Conservation (phyloP, 2,329 filamentous ascomycete species). For the Endothia cerciana region DNA sequence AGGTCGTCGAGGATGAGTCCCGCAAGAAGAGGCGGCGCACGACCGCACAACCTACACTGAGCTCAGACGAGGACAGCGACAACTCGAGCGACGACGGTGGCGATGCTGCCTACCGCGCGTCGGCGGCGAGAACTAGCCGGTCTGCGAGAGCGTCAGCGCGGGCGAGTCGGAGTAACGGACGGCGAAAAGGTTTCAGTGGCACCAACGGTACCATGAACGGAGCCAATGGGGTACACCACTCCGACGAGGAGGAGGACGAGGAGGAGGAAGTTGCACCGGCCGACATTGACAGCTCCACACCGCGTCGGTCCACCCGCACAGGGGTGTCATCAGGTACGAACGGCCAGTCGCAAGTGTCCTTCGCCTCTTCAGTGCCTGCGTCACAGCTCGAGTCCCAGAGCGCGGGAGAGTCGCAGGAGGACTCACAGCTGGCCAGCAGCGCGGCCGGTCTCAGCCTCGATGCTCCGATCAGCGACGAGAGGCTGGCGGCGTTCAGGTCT, state of each 20-base stretch:
- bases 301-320: constrained; percentile 47
- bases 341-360: constrained; percentile 64
- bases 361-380: constrained; percentile 78
- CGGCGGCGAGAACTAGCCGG: constrained; percentile 42
- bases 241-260: constrained; percentile 54
- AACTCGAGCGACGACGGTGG: constrained; percentile 57
- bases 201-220: constrained; percentile 29
- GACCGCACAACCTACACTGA: constrained; percentile 54
- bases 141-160: constrained; percentile 39
- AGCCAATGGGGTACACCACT: constrained; percentile 36
- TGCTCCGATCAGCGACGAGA: constrained; percentile 59
- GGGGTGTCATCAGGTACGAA: constrained; percentile 44
- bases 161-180: constrained; percentile 36
- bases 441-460: constrained; percentile 49
- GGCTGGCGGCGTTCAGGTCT: constrained; percentile 76
- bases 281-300: constrained; percentile 48
- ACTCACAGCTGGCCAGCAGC: constrained; percentile 48
- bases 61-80: constrained; percentile 62
- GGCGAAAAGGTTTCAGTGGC: constrained; percentile 34
- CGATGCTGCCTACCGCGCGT: constrained; percentile 42
- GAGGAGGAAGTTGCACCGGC: constrained; percentile 41
- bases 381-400: constrained; percentile 65
- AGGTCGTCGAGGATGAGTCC: constrained; percentile 80
- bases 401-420: constrained; percentile 47
- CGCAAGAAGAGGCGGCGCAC: constrained; percentile 78